Percentiles rank a stretch among this genome's conserved stretches.
phyloP scores from a whole-genome alignment of 2,329 filamentous ascomycete species.

The Claviceps humidiphila region DNA sequence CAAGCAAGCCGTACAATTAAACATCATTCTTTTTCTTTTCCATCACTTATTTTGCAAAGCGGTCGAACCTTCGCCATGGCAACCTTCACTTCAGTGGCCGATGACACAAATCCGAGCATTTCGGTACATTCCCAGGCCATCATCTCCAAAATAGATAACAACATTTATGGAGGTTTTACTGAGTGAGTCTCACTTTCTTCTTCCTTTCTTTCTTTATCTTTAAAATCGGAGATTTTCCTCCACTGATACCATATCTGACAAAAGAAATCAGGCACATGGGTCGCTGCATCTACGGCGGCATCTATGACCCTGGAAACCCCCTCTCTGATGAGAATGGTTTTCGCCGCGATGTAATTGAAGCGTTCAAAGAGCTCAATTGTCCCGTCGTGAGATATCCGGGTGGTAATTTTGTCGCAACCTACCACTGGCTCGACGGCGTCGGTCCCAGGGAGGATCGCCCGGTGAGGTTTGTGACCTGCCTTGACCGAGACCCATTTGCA shows the following conservation, averaged over 20 bases:
- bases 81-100: neutral
- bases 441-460: neutral
- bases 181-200: neutral
- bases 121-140: neutral
- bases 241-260: neutral
- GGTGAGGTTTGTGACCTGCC: neutral
- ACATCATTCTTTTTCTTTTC: neutral
- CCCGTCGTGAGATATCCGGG: neutral
- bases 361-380: constrained; percentile 1
- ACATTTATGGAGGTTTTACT: neutral
- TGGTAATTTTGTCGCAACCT: neutral
- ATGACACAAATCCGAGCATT: neutral
- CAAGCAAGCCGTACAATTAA: neutral
- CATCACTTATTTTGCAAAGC: neutral
- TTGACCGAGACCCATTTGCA: neutral
- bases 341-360: neutral
- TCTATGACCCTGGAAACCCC: neutral
- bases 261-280: neutral
- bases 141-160: neutral
- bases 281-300: neutral
- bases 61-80: neutral
- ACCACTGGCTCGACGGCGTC: neutral
- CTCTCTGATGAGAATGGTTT: neutral
- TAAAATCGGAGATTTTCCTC: neutral
- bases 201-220: neutral